Percentiles rank a stretch among this genome's conserved stretches.
Evolutionary conservation across 345 rosid genomes (phyloP).

Genomic region (Stellera chamaejasme): DNA sequence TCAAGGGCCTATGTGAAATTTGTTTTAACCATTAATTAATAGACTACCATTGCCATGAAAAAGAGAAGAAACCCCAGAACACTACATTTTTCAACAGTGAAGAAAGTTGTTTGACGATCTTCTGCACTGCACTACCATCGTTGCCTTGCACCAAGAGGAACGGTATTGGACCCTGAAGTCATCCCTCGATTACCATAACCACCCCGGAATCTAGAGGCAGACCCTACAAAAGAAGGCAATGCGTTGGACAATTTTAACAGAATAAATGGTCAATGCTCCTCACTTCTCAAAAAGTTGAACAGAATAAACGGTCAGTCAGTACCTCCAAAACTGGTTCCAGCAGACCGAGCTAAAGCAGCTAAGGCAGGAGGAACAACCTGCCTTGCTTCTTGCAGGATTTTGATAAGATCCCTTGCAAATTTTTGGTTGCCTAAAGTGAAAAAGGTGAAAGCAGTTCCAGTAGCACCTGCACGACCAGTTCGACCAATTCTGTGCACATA

Average conservation of each 20-base stretch:
- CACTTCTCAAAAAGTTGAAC: not conserved
- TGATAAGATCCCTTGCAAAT: slow-evolving; percentile 77
- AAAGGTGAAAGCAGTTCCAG: slow-evolving; percentile 80
- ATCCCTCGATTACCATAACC: slow-evolving; percentile 53
- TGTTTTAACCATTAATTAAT: too few relatives aligned
- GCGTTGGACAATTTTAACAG: not conserved
- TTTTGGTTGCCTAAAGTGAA: slow-evolving; percentile 78
- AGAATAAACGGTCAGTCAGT: not conserved
- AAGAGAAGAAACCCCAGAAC: too few relatives aligned
- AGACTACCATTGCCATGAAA: too few relatives aligned
- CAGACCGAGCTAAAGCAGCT: slow-evolving; percentile 50
- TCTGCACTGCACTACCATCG: slow-evolving; percentile 30
- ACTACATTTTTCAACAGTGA: too few relatives aligned
- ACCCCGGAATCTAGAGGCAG: slow-evolving; percentile 71
- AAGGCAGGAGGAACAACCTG: slow-evolving; percentile 66
- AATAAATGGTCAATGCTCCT: not conserved
- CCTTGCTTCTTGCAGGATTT: slow-evolving; percentile 87
- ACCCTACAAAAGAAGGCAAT: slow-evolving; percentile 22
- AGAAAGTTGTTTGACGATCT: too few relatives aligned
- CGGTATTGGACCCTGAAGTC: slow-evolving; percentile 66
- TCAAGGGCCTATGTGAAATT: too few relatives aligned
- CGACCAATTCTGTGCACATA: slow-evolving; percentile 96
- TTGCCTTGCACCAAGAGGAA: slow-evolving; percentile 66
- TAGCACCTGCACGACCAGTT: slow-evolving; percentile 98
- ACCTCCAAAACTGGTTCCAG: slow-evolving; percentile 51